Percentiles rank a stretch among this genome's conserved stretches.
Evolutionary conservation across 495 filamentous ascomycete genomes (phyloP).

Genomic region (Penicillium salamii): DNA sequence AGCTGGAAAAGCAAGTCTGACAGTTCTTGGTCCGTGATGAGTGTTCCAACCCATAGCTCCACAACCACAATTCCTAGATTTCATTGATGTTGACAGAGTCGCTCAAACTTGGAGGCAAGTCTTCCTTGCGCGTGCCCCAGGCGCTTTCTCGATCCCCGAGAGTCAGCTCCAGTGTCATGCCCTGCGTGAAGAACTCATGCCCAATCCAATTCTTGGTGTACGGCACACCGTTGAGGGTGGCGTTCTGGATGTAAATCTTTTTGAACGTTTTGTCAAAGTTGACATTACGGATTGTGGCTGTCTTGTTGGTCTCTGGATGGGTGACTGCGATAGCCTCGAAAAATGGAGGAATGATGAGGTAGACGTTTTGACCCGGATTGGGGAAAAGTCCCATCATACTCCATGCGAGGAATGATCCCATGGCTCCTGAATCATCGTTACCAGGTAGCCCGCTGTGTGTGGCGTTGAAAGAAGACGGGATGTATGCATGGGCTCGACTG

Average conservation of each 20-base stretch:
- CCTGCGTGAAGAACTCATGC: conserved; percentile 71
- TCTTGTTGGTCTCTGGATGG: conserved; percentile 56
- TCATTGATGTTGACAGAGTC: conserved; percentile 7
- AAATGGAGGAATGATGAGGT: conserved; percentile 65
- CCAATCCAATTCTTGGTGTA: conserved; percentile 72
- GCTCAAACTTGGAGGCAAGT: conserved; percentile 57
- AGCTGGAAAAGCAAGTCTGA: too few relatives aligned
- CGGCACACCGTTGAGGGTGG: conserved; percentile 60
- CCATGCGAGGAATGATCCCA: conserved; percentile 59
- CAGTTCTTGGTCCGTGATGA: too few relatives aligned
- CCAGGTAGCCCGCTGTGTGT: conserved; percentile 61
- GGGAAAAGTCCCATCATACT: conserved; percentile 61
- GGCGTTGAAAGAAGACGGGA: conserved; percentile 60
- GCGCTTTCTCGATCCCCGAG: conserved; percentile 62
- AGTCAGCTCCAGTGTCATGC: conserved; percentile 64
- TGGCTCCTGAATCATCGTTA: conserved; percentile 63
- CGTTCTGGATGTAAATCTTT: conserved; percentile 67
- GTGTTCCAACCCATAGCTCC: too few relatives aligned
- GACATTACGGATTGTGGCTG: conserved; percentile 57
- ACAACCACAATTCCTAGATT: too few relatives aligned
- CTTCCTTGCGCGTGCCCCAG: conserved; percentile 63
- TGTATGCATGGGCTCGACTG: conserved; percentile 59
- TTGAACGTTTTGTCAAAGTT: conserved; percentile 57
- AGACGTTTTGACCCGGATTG: conserved; percentile 62
- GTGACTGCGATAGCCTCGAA: conserved; percentile 64